Base-by-base conservation (phyloP, 2,329 filamentous ascomycete species). In the Colletotrichum lupini region DNA sequence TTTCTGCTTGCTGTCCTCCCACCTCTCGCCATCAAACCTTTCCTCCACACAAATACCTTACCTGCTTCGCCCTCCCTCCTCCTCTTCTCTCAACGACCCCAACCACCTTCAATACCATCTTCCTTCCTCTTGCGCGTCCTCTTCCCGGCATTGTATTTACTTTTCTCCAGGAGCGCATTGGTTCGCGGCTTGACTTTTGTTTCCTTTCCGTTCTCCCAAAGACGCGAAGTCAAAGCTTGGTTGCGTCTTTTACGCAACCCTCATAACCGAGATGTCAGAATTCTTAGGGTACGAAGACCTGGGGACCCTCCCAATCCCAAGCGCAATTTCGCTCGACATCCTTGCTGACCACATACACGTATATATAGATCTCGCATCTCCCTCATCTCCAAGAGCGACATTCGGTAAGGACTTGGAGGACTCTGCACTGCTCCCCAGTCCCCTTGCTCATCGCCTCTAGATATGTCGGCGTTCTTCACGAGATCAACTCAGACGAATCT, bases 401-500 rank as follows among this genome's bases (percentile, higher is more conserved):
- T 98, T 86, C 94, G 95, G 94, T 98, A 89, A 81, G 92, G 85
- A 73, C 70, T 70, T 73, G 70, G 70, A 65, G 70, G 70, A 73
- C 70, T 75, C 67, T 55, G 71, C 71, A 56, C 60, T 53, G 72
- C 46, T 66, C 72, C 63, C 71, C 73, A 67, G 30, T 60, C 59
- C 26, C 62, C 65, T 64, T 71, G 49, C 58, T 65, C 61, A 72
- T 70, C 56, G 59, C 65, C 68, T 67, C 58, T 75, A 98, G 95
- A 85, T 98, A 98, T 87, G 94, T 97, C 81, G 97, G 97, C 77
- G 96, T 94, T 67, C 92, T 99, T 65, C 95, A 98, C 86, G 94
- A 98, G 83, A 99, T 99, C 90, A 98, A 98, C 85, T 97, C 96
- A 75, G 95, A 98, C 83, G 94, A 95, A 78, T 97, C 96, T 59